A percentile compares a stretch with the other conserved stretches of the same genome.
Conservation (phyloP, 257 asterid species). For the Solanum dulcamara region DNA sequence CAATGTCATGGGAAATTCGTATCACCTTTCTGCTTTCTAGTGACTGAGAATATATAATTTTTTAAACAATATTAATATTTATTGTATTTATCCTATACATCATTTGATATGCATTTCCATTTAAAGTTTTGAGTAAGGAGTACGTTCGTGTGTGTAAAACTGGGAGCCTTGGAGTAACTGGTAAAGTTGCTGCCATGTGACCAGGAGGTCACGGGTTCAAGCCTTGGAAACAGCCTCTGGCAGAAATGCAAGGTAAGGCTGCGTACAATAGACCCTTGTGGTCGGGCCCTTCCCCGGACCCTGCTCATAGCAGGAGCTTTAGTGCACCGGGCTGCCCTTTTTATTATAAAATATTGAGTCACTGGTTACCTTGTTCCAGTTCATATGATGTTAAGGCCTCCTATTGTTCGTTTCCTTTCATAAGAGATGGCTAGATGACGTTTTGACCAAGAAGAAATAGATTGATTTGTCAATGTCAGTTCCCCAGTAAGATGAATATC, state of each 20-base stretch:
- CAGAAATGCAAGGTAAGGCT: too few species aligned
- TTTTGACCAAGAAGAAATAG: slow-evolving; percentile 10
- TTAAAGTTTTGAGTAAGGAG: not conserved
- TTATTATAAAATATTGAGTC: not conserved
- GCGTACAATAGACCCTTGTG: too few species aligned
- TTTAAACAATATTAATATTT: not conserved
- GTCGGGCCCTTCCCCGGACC: too few species aligned
- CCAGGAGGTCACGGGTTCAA: too few species aligned
- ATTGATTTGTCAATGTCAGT: slow-evolving; percentile 1
- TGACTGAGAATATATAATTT: not conserved
- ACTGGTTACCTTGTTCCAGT: not conserved
- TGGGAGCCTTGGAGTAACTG: too few species aligned
- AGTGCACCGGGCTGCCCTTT: too few species aligned
- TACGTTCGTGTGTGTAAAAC: not conserved
- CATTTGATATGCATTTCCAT: not conserved
- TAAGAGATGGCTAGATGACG: not conserved
- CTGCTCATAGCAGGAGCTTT: too few species aligned
- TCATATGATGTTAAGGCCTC: not conserved
- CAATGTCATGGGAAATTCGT: not conserved
- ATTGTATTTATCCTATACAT: not conserved
- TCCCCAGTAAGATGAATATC: slow-evolving; percentile 24
- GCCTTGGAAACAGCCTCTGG: too few species aligned
- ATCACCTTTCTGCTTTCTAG: not conserved
- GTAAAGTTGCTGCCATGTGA: too few species aligned
- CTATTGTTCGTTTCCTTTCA: not conserved